Evolutionary conservation across 345 rosid species (phyloP), one percentile per base, ranked within the genome.

Genomic region (Mangifera indica): DNA sequence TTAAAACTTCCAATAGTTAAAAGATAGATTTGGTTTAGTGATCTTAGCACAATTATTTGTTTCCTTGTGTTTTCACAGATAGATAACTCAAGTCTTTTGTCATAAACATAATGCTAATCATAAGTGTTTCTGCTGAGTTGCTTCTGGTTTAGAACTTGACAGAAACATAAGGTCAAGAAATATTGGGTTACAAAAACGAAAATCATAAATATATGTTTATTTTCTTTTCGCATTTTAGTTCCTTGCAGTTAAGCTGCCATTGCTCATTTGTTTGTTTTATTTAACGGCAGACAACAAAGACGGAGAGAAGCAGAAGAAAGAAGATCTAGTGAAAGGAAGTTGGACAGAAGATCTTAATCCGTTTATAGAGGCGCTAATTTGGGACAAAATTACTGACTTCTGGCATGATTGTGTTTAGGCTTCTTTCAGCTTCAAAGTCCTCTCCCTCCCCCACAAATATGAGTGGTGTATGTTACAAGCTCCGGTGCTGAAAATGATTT

Each of bases 281-380:
- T 37, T 26, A 56, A 75, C 74, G 44, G 59, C 86, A 95, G 98
- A 69, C 97, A 89, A 80, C 98, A 94, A 80, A 86, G 89, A 74
- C 87, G 91, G 77, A 84, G 96, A 70, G 98, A 90, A 72, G 87
- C 84, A 32, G 98, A 90, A 79, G 97, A 88, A 80, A 86, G 75
- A 77, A 89, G 83, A 85, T 88, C 91, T 20, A 79, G 84, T 26
- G 98, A 92, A 72, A 84, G 80, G 80, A 95, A 78, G 88, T 64
- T 82, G 76, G 93, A 91, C 53, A 86, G 90, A 81, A 85, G 91
- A 83, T 87, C 91, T 37, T 92, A 85, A 91, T 64, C 62, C 22
- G 7, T 42, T 2, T 53, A 24, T 57, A 63, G 17, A 1, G n/a
- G 14, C 48, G 5, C 22, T 7, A 12, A 21, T 49, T 49, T 2